phyloP scores from a whole-genome alignment of 352 stramenopile species.

The Aphanomyces euteiches region DNA sequence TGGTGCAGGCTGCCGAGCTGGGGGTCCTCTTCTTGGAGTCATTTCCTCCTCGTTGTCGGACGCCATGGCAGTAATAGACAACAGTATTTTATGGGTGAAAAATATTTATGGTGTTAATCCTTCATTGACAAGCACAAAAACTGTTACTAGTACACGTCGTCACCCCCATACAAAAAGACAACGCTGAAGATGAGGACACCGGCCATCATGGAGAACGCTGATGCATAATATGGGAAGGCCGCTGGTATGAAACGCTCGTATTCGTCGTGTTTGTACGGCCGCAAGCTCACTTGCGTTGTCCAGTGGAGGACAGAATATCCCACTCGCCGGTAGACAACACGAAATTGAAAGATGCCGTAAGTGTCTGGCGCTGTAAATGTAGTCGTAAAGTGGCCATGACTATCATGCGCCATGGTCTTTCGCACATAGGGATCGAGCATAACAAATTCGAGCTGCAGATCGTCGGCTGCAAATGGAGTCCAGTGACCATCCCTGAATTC shows the following conservation, averaged over 20 bases:
- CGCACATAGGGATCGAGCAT: constrained; percentile 92
- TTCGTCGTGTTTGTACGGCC: constrained; percentile 94
- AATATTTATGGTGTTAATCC: no score
- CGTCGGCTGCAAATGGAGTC: constrained; percentile 68
- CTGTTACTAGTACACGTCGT: constrained; percentile 18
- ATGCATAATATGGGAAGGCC: constrained; percentile 91
- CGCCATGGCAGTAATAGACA: background rate
- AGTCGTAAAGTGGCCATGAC: constrained; percentile 68
- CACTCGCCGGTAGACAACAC: constrained; percentile 86
- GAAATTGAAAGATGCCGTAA: constrained; percentile 94
- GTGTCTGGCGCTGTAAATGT: constrained; percentile 87
- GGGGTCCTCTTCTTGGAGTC: background rate
- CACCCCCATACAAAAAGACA: constrained; percentile 86
- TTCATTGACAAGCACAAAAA: no score
- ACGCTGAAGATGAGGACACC: constrained; percentile 88
- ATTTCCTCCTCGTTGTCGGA: constrained; percentile 9
- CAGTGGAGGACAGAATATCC: constrained; percentile 84
- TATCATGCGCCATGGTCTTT: constrained; percentile 76
- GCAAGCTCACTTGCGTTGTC: constrained; percentile 88
- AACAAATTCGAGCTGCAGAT: constrained; percentile 93
- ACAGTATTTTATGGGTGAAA: no score
- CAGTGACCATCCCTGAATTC: constrained; percentile 76
- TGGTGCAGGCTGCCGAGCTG: constrained; percentile 11
- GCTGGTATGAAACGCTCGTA: constrained; percentile 92
- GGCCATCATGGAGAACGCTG: constrained; percentile 87